phyloP scores from a whole-genome alignment of 2,329 filamentous ascomycete genomes.

The Fusarium veterinarium region DNA sequence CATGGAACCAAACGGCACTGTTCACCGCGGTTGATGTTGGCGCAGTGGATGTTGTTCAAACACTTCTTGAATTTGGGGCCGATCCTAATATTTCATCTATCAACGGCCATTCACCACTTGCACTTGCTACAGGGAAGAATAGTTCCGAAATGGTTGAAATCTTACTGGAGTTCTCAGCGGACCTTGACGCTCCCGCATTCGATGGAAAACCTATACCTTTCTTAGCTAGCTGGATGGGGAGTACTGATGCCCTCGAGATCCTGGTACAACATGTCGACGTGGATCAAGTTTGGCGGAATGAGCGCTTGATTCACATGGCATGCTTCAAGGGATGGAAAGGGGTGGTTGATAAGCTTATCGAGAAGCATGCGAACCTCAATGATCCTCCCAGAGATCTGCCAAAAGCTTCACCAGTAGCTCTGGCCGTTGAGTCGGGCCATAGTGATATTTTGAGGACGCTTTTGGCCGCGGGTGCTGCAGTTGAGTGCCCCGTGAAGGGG shows the following conservation, averaged over 20 bases:
- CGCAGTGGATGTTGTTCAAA: slow-evolving; percentile 15
- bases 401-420: slow-evolving; percentile 28
- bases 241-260: slow-evolving; percentile 18
- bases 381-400: slow-evolving; percentile 18
- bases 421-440: slow-evolving; percentile 19
- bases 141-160: slow-evolving; percentile 21
- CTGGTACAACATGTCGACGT: slow-evolving; percentile 27
- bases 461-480: slow-evolving; percentile 21
- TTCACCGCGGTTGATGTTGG: slow-evolving; percentile 23
- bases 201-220: slow-evolving; percentile 25
- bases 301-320: slow-evolving; percentile 29
- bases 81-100: slow-evolving; percentile 21
- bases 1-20: slow-evolving; percentile 30
- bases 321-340: slow-evolving; percentile 25
- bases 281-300: slow-evolving; percentile 14
- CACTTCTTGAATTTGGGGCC: slow-evolving; percentile 28
- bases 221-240: slow-evolving; percentile 17
- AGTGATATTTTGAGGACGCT: slow-evolving; percentile 16
- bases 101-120: slow-evolving; percentile 23
- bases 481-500: slow-evolving; percentile 9
- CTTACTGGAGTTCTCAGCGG: slow-evolving; percentile 19
- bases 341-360: slow-evolving; percentile 30
- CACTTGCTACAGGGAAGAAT: slow-evolving; percentile 17
- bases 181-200: slow-evolving; percentile 13
- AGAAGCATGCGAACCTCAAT: slow-evolving; percentile 23